Evolutionary conservation across 2,329 filamentous ascomycete species (phyloP), one percentile per base, ranked within the genome.

Genomic region (Aureobasidium musti): DNA sequence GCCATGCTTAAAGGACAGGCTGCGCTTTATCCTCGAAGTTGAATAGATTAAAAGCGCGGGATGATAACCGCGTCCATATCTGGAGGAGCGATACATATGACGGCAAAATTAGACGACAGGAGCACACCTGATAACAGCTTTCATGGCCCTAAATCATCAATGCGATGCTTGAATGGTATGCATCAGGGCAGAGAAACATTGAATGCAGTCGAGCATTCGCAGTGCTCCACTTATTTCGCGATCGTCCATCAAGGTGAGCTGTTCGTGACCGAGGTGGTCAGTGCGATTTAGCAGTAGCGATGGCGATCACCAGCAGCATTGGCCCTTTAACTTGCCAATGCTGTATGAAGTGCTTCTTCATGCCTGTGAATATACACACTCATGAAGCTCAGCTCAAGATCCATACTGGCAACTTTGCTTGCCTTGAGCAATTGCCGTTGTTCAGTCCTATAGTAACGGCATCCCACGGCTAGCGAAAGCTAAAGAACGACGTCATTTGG

Each of bases 31-130:
- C 6, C 30, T 19, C 21, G 7, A 28, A 33, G 54, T 30, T n/a
- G 59, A 50, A 50, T 63, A 50, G 14, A 63, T 63, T 63, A 63
- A 63, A 63, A 63, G 45, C 59, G 59, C 33, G 59, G 59, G 59
- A 63, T 49, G 45, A 26, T 35, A 63, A 21, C 33, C 59, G 30
- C 45, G 30, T 37, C 26, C 5, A 17, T 50, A 5, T 17, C 21
- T n/a, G 7, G 19, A 35, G 1, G 14, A 43, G 37, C 37, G 37
- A 43, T 30, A n/a, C 17, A 39, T 13, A 50, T 8, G 30, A 21
- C 13, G 21, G 59, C 6, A 49, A 45, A 45, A 63, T 37, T 50
- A 50, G 43, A 30, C 59, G 59, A 43, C 45, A 14, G 43, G 21
- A 50, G 50, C n/a, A 21, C 17, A 39, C 19, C 43, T 50, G 59